A percentile compares a stretch with the other conserved stretches of the same genome.
These are phyloP conservation scores for Ochetophila trinervis DNA, from an alignment of 306 rosid species.

Conservation along the genomic window DNA sequence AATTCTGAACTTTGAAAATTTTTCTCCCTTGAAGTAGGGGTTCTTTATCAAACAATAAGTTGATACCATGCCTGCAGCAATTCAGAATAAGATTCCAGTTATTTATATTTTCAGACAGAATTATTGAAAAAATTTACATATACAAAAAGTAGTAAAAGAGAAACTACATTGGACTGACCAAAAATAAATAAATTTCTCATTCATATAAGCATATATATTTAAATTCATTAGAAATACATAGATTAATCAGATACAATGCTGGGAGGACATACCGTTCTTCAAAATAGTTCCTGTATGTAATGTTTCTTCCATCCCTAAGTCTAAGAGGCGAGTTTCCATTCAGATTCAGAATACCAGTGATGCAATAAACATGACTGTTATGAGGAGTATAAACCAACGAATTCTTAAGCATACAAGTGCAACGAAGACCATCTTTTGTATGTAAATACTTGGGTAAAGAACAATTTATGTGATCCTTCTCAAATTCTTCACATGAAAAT, in stretches of 20 bases:
- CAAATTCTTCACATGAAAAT: slow-evolving; percentile 24
- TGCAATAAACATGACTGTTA: slow-evolving; percentile 47
- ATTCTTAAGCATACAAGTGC: slow-evolving; percentile 49
- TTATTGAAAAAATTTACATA: not conserved
- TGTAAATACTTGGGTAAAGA: slow-evolving; percentile 18
- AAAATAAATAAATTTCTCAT: not conserved
- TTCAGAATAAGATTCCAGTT: slow-evolving; percentile 15
- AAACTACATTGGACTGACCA: not conserved
- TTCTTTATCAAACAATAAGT: slow-evolving; percentile 46
- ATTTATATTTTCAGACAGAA: not conserved
- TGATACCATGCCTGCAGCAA: slow-evolving; percentile 58
- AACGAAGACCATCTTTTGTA: slow-evolving; percentile 47
- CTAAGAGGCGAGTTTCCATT: slow-evolving; percentile 52
- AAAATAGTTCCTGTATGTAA: slow-evolving; percentile 57
- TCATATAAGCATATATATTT: not conserved
- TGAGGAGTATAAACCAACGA: slow-evolving; percentile 76
- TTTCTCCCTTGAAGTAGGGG: slow-evolving; percentile 47
- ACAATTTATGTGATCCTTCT: slow-evolving; percentile 25
- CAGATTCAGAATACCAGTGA: slow-evolving; percentile 38
- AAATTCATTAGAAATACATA: not conserved
- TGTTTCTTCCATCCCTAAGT: slow-evolving; percentile 35
- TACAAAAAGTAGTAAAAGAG: not conserved
- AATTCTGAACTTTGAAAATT: slow-evolving; percentile 49
- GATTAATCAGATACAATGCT: not conserved
- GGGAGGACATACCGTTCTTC: slow-evolving; percentile 38